Percentiles rank a stretch among this genome's conserved stretches.
These are phyloP conservation scores for Tylopilus balloui DNA, from an alignment of 768 basidiomycete genomes.

Conservation along the genomic window DNA sequence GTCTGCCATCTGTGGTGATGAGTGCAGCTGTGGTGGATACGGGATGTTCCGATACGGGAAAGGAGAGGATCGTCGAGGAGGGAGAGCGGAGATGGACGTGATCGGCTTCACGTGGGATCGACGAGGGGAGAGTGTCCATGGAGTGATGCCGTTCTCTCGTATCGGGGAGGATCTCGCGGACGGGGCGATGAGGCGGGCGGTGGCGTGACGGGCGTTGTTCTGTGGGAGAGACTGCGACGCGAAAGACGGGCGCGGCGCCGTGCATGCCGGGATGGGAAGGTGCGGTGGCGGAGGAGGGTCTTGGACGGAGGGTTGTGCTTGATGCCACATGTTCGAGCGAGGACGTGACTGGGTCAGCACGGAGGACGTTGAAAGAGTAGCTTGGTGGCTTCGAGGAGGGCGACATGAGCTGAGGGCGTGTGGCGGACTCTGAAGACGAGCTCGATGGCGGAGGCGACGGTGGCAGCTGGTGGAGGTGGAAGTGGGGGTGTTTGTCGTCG, in stretches of 20 bases:
- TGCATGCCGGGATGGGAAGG: constrained; percentile 25
- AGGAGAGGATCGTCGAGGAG: constrained; percentile 32
- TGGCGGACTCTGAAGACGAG: constrained; percentile 28
- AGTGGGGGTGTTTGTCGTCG: not conserved
- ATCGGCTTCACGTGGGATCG: constrained; percentile 31
- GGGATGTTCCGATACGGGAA: constrained; percentile 32
- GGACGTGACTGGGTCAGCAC: constrained; percentile 38
- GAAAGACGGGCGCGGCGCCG: constrained; percentile 36
- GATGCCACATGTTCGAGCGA: constrained; percentile 44
- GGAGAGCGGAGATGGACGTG: constrained; percentile 28
- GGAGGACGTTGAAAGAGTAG: constrained; percentile 44
- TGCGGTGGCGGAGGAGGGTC: constrained; percentile 14
- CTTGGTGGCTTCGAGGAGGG: constrained; percentile 12
- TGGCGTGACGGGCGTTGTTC: constrained; percentile 19
- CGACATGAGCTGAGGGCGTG: constrained; percentile 15
- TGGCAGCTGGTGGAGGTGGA: constrained; percentile 10
- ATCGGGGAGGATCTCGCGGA: constrained; percentile 26
- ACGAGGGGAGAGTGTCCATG: constrained; percentile 23
- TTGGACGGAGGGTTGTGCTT: constrained; percentile 36
- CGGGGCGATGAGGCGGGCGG: constrained; percentile 12
- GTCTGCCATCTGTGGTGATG: constrained; percentile 28
- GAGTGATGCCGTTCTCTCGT: constrained; percentile 23
- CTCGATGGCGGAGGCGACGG: constrained; percentile 27
- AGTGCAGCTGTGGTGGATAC: constrained; percentile 20
- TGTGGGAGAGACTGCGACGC: constrained; percentile 31